Evolutionary conservation across 2,329 filamentous ascomycete genomes (phyloP).

Genomic region (Lecanicillium sp.): DNA sequence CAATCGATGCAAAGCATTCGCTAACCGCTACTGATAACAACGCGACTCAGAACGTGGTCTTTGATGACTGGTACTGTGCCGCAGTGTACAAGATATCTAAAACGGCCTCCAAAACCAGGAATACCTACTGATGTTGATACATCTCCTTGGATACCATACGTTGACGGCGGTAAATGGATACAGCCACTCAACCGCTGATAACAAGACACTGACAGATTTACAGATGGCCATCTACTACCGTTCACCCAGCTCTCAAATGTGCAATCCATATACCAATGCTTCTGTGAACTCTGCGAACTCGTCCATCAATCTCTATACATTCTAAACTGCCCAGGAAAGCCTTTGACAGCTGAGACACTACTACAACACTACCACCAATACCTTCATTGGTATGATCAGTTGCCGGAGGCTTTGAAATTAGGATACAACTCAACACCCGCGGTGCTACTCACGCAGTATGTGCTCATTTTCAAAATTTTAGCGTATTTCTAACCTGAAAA

Average conservation of each 20-base stretch:
- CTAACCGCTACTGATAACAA: constrained; percentile 19
- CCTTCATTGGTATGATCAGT: constrained; percentile 63
- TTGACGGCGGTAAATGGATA: constrained; percentile 44
- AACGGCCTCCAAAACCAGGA: constrained; percentile 52
- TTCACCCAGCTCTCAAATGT: constrained; percentile 61
- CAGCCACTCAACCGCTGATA: background rate
- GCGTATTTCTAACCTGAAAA: constrained; percentile 1
- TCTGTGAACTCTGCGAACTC: constrained; percentile 66
- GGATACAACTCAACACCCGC: constrained; percentile 66
- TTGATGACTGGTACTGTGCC: constrained; percentile 55
- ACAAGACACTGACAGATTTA: background rate
- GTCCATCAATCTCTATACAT: constrained; percentile 65
- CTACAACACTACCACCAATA: constrained; percentile 61
- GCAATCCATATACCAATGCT: constrained; percentile 59
- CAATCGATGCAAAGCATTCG: background rate
- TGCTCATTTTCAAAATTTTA: background rate
- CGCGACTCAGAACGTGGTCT: constrained; percentile 49
- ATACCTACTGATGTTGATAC: constrained; percentile 56
- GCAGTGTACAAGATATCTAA: constrained; percentile 50
- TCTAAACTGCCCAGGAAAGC: constrained; percentile 62
- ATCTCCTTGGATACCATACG: constrained; percentile 53
- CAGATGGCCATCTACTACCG: constrained; percentile 34
- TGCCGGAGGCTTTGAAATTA: constrained; percentile 58
- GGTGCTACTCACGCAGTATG: constrained; percentile 68
- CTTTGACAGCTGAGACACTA: constrained; percentile 57